Conservation (phyloP, 169 alveolate genomes). For the Plasmodium reichenowi region DNA sequence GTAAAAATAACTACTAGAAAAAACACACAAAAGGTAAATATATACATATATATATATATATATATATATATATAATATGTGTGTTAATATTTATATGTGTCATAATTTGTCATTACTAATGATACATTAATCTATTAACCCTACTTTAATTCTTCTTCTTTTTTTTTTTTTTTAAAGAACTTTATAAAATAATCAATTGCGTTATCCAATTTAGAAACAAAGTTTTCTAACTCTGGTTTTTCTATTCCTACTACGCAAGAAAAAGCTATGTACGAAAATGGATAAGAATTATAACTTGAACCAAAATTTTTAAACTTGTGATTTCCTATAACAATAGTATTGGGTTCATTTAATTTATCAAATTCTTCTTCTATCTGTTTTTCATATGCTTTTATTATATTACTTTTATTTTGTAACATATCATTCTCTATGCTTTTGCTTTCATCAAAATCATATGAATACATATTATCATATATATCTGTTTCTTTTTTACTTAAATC, state of each 20-base stretch:
- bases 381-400: background rate
- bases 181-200: conserved; percentile 42
- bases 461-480: no score
- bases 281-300: conserved; percentile 50
- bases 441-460: background rate
- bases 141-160: background rate
- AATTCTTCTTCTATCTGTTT: background rate
- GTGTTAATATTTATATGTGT: background rate
- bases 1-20: no score
- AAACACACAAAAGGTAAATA: no score
- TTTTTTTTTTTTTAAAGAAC: background rate
- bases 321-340: conserved; percentile 40
- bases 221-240: conserved; percentile 24
- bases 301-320: conserved; percentile 61
- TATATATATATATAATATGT: background rate
- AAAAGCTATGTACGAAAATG: conserved; percentile 73
- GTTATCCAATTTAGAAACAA: conserved; percentile 39
- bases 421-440: no score
- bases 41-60: no score
- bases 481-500: background rate
- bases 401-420: background rate
- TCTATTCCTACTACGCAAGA: conserved; percentile 75
- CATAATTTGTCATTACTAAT: background rate
- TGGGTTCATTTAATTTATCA: conserved; percentile 1
- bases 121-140: no score